These are phyloP conservation scores for Babesia ovis DNA, from an alignment of 169 alveolate genomes.

Conservation along the genomic window DNA sequence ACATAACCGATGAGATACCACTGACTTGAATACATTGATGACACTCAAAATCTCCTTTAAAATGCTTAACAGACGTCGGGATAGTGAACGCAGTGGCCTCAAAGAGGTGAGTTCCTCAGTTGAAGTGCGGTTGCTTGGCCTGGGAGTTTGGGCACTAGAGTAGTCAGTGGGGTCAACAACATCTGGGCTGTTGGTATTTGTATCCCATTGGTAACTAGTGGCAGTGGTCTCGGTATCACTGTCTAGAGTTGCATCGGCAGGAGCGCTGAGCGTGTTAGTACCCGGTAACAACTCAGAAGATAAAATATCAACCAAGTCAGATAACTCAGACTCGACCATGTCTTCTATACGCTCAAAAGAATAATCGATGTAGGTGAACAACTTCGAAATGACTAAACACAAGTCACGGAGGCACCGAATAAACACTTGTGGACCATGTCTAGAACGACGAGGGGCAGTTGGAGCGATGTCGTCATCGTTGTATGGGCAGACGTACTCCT, in stretches of 20 bases:
- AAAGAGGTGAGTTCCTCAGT: slow-evolving; percentile 2
- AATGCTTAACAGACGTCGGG: not conserved
- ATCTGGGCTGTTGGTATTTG: not conserved
- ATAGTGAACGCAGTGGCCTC: slow-evolving; percentile 1
- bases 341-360: slow-evolving; percentile 7
- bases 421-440: slow-evolving; percentile 2
- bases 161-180: not conserved
- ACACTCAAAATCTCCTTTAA: slow-evolving; percentile 8
- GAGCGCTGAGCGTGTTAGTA: not conserved
- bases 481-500: slow-evolving; percentile 48
- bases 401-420: slow-evolving; percentile 27
- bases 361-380: slow-evolving; percentile 1
- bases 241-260: not conserved
- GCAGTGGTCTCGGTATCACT: not conserved
- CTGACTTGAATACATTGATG: slow-evolving; percentile 15
- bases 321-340: not conserved
- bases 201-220: not conserved
- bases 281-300: slow-evolving; percentile 3
- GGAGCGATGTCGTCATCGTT: not conserved
- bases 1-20: slow-evolving; percentile 59
- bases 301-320: not conserved
- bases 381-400: not conserved
- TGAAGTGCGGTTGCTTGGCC: not conserved
- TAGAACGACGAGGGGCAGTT: not conserved
- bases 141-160: not conserved